Conservation (phyloP, 2,329 filamentous ascomycete genomes). For the Ophiognomonia clavigignenti-juglandacearum region DNA sequence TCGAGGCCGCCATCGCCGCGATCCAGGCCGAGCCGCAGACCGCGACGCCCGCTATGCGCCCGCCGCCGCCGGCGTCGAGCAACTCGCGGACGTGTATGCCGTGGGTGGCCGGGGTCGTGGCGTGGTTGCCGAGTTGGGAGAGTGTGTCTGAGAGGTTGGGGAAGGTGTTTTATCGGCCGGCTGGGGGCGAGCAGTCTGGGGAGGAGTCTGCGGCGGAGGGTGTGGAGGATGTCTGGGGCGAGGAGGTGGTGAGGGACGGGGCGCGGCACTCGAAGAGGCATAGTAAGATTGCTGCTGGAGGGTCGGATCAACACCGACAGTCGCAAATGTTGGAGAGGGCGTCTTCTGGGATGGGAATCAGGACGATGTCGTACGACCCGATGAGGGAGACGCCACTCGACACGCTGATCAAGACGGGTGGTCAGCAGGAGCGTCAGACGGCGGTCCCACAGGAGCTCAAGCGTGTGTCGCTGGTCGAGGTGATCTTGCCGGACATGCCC, state of each 20-base stretch:
- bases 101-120: neutral
- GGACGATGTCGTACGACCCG: neutral
- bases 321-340: neutral
- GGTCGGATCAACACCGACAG: neutral
- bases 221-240: constrained; percentile 7
- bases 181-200: neutral
- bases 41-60: neutral
- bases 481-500: neutral
- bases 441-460: neutral
- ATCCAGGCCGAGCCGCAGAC: neutral
- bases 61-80: neutral
- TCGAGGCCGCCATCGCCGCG: neutral
- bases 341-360: neutral
- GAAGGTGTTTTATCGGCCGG: neutral
- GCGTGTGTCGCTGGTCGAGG: neutral
- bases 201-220: neutral
- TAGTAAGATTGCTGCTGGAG: neutral
- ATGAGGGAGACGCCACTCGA: neutral
- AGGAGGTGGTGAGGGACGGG: neutral
- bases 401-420: neutral
- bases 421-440: neutral
- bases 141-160: neutral
- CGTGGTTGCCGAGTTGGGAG: neutral
- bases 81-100: constrained; percentile 6
- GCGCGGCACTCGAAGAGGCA: neutral